phyloP scores from a whole-genome alignment of 441 rosid genomes.

The Geranium incanum region DNA sequence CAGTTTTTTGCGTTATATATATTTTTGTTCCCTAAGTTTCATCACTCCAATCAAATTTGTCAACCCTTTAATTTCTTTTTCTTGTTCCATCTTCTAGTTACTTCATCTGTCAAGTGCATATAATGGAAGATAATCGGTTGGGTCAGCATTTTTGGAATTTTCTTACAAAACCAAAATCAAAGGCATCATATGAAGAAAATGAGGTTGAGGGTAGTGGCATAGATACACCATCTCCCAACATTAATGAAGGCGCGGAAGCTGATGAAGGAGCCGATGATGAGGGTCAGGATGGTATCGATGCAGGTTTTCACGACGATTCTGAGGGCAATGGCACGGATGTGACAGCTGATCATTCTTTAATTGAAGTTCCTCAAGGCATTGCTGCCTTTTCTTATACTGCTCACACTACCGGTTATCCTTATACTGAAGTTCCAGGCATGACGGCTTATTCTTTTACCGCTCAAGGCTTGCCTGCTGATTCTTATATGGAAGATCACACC shows the following conservation, averaged over 20 bases:
- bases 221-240: background rate
- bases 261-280: too few relatives aligned
- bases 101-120: too few relatives aligned
- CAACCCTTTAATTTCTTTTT: too few relatives aligned
- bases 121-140: background rate
- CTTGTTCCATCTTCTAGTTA: too few relatives aligned
- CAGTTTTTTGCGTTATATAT: too few relatives aligned
- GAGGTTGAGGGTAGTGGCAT: background rate
- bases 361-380: background rate
- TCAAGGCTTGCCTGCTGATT: background rate
- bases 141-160: background rate
- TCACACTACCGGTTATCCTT: too few relatives aligned
- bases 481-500: background rate
- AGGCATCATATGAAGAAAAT: background rate
- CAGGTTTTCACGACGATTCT: too few relatives aligned
- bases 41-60: too few relatives aligned
- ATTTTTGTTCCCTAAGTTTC: too few relatives aligned
- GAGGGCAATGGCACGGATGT: background rate
- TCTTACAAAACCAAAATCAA: background rate
- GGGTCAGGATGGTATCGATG: too few relatives aligned
- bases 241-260: background rate
- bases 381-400: background rate
- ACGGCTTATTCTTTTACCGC: background rate
- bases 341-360: background rate
- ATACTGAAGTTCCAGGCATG: background rate